Percentiles rank a stretch among this genome's conserved stretches.
These are phyloP conservation scores for Diplodia corticola DNA, from an alignment of 2,329 filamentous ascomycete species.

Conservation along the genomic window DNA sequence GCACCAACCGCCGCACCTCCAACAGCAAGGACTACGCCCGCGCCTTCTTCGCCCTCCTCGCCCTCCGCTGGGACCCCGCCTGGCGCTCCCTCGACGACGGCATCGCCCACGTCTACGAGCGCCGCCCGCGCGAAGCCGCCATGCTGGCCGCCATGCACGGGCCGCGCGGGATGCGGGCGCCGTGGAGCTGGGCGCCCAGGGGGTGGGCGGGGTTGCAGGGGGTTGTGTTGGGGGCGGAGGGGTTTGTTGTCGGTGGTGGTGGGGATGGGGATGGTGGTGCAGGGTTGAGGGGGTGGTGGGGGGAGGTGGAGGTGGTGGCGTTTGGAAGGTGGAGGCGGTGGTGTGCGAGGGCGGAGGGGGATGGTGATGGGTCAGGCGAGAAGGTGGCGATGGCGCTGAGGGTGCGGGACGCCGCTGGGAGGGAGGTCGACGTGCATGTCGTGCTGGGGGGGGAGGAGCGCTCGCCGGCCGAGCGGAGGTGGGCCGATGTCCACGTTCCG, in stretches of 20 bases:
- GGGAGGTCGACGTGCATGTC: background rate
- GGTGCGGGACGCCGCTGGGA: background rate
- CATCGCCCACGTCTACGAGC: background rate
- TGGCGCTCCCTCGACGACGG: background rate
- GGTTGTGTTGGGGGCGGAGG: background rate
- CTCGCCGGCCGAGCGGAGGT: background rate
- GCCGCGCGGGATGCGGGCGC: background rate
- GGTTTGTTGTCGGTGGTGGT: background rate
- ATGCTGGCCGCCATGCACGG: background rate
- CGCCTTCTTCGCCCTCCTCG: background rate
- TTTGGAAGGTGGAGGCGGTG: background rate
- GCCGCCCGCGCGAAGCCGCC: background rate
- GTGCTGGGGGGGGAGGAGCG: background rate
- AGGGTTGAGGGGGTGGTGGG: background rate
- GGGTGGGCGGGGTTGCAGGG: background rate
- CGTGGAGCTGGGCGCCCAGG: background rate
- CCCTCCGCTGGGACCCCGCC: background rate
- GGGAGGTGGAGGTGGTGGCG: background rate
- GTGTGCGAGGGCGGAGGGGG: background rate
- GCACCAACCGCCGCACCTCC: background rate
- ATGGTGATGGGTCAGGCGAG: background rate
- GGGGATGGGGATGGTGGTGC: no score
- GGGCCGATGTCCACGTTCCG: background rate
- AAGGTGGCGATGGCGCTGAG: background rate
- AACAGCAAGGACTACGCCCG: background rate